These are phyloP conservation scores for Echeveria elegans DNA, from an alignment of 164 flowering plant genomes.

Conservation along the genomic window DNA sequence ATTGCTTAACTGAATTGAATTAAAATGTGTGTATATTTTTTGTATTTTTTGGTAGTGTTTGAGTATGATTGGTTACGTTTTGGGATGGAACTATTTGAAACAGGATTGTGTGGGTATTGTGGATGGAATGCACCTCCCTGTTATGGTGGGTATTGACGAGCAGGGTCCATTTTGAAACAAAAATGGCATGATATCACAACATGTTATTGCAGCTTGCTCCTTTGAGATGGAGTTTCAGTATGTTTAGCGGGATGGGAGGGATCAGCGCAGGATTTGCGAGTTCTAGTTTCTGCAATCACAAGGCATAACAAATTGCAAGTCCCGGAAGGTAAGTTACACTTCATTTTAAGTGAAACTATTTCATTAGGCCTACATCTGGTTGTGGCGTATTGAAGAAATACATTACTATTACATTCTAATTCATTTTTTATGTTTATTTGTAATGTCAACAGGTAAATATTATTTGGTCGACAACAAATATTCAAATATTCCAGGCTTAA, in stretches of 20 bases:
- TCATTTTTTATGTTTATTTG: background rate
- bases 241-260: conserved; percentile 76
- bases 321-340: conserved; percentile 43
- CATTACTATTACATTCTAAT: background rate
- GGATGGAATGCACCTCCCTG: conserved; percentile 69
- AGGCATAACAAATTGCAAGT: conserved; percentile 40
- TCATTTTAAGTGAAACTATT: no score
- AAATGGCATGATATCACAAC: conserved; percentile 52
- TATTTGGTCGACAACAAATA: conserved; percentile 54
- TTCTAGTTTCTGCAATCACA: conserved; percentile 42
- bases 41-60: background rate
- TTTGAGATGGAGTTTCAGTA: conserved; percentile 54
- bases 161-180: conserved; percentile 58
- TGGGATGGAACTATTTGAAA: background rate
- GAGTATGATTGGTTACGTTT: background rate
- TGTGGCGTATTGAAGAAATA: background rate
- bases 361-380: background rate
- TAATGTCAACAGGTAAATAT: conserved; percentile 42
- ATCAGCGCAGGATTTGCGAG: conserved; percentile 45
- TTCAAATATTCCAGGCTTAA: conserved; percentile 45
- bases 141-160: conserved; percentile 60
- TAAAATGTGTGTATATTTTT: no score
- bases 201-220: conserved; percentile 53
- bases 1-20: no score
- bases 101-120: conserved; percentile 79